A percentile compares a stretch with the other conserved stretches of the same genome.
phyloP scores from a whole-genome alignment of 129 eudicot genomes.

The Silybum marianum region DNA sequence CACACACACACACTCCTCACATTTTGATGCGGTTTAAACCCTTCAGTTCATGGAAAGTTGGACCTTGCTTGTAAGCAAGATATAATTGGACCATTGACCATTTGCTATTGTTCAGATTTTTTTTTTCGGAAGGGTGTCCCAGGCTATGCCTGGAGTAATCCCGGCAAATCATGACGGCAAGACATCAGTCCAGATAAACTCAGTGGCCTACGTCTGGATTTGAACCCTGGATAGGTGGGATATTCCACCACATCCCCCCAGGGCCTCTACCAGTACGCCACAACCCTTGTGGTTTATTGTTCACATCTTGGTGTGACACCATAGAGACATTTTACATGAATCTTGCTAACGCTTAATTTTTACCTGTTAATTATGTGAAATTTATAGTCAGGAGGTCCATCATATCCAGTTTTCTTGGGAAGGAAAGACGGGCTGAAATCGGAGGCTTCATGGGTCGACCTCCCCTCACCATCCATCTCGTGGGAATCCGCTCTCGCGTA shows the following conservation, averaged over 20 bases:
- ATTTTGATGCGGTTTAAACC: not conserved
- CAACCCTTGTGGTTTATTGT: no score
- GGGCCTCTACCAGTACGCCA: no score
- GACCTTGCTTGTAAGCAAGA: not conserved
- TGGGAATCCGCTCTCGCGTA: constrained; percentile 53
- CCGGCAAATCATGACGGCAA: no score
- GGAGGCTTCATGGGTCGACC: constrained; percentile 70
- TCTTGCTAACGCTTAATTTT: not conserved
- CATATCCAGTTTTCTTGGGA: constrained; percentile 81
- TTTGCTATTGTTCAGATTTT: no score
- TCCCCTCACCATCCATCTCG: constrained; percentile 73
- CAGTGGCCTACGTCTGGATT: no score
- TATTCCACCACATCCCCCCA: no score
- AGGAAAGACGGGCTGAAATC: constrained; percentile 74
- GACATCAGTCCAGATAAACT: no score
- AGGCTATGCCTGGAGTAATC: no score
- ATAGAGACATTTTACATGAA: not conserved
- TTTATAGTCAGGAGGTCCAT: constrained; percentile 82
- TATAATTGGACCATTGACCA: not conserved
- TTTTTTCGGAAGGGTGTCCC: no score
- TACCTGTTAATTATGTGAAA: not conserved
- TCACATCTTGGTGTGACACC: not conserved
- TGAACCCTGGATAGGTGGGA: no score
- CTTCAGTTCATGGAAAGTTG: no score
- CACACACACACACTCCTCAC: not conserved